Evolutionary conservation across 305 asterid genomes (phyloP), one percentile per base, ranked within the genome.

Genomic region (Vinca major): DNA sequence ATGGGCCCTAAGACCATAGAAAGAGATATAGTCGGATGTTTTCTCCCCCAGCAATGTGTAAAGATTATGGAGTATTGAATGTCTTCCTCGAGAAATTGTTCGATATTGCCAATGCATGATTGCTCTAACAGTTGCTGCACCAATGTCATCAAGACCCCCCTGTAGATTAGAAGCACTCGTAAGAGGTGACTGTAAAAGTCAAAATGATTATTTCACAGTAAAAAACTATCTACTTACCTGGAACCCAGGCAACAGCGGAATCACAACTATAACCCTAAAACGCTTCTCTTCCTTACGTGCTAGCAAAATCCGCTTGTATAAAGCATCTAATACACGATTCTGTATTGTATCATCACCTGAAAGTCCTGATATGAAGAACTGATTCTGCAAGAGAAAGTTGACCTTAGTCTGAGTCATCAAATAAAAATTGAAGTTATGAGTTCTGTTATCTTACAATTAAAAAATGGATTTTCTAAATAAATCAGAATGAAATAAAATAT

Each of bases 81-180:
- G 77, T 71, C 84, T 88, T 55, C 90, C 89, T 77, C 91, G 80
- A 81, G 86, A 87, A 82, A 92, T 90, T 9, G 98, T 87, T 71
- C 96, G 90, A 74, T 90, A 90, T 69, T 92, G 98, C 98, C 98
- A 92, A 71, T 92, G 98, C 96, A 88, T 87, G 74, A 92, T 76
- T 74, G 97, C 98, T 81, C 98, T 80, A 72, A 92, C 97, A 50
- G 98, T 86, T 72, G 98, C 98, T 67, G 98, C 98, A 55, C 97
- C 98, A 67, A 77, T 75, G 54, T 92, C 98, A 80, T 92, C 96
- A 62, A 92, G 85, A 73, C 98, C 96, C 21, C 98, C 98, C 98
- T 92, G 84, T 64, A 79, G 57, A 79, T 43, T 13, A 47, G 52
- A 40, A 65, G 36, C 65, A 44, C 57, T 37, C 58, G 33, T 68